These are phyloP conservation scores for Paramecium sexaurelia DNA, from an alignment of 73 alveolate genomes.

Conservation along the genomic window DNA sequence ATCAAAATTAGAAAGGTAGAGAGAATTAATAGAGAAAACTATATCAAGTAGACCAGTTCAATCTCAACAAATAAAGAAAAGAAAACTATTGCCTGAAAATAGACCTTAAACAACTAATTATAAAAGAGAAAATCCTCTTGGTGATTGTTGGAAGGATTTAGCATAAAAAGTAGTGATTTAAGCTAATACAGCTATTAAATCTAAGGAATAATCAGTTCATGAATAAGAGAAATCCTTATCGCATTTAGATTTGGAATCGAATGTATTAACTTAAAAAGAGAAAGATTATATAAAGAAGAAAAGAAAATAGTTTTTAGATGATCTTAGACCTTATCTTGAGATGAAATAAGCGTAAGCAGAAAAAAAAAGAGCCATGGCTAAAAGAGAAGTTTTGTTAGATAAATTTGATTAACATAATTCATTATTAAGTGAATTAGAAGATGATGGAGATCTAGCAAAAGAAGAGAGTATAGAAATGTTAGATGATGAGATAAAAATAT, in stretches of 20 bases:
- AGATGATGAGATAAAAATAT: conserved; percentile 26
- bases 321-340: conserved; percentile 17
- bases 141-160: conserved; percentile 8
- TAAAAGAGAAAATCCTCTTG: background rate
- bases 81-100: background rate
- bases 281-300: conserved; percentile 20
- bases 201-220: background rate
- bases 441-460: conserved; percentile 36
- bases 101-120: conserved; percentile 44
- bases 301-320: conserved; percentile 28
- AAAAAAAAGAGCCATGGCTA: conserved; percentile 13
- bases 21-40: conserved; percentile 44
- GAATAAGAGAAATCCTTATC: conserved; percentile 2
- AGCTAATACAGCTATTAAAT: background rate
- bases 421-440: conserved; percentile 46
- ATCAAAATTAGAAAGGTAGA: conserved; percentile 41
- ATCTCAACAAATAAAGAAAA: background rate
- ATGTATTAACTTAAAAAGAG: conserved; percentile 11
- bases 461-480: conserved; percentile 49
- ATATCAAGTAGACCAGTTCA: background rate
- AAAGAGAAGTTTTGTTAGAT: conserved; percentile 9
- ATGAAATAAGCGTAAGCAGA: background rate
- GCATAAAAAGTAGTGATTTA: background rate
- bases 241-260: conserved; percentile 17
- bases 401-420: conserved; percentile 47